These are phyloP conservation scores for Thuja plicata DNA, from an alignment of 83 land plant genomes.

Conservation along the genomic window DNA sequence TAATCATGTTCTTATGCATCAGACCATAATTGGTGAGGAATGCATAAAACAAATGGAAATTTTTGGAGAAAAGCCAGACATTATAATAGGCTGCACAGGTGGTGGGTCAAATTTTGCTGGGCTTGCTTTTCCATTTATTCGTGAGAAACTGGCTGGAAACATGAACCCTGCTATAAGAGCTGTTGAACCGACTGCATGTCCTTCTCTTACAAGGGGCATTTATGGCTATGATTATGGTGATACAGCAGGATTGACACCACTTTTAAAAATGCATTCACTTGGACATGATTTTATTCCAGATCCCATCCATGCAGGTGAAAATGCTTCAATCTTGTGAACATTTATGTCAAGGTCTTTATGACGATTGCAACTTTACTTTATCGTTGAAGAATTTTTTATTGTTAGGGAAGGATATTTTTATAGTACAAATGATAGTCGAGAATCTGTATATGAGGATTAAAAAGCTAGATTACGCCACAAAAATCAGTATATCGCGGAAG, in stretches of 20 bases:
- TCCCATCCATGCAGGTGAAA: conserved; percentile 91
- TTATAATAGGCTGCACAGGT: conserved; percentile 94
- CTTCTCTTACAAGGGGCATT: conserved; percentile 84
- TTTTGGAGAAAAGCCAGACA: conserved; percentile 79
- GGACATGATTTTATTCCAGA: conserved; percentile 97
- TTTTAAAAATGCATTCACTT: conserved; percentile 96
- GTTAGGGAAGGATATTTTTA: neutral
- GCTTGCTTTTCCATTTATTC: conserved; percentile 81
- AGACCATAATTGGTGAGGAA: conserved; percentile 93
- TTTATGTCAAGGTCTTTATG: neutral
- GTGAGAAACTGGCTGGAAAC: conserved; percentile 82
- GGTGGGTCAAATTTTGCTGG: conserved; percentile 97
- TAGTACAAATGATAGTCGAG: neutral
- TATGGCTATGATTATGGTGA: conserved; percentile 95
- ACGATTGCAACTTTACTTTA: neutral
- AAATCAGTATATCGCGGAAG: neutral
- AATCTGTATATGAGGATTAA: neutral
- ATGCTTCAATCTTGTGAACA: neutral
- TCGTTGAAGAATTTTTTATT: neutral
- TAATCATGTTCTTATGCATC: conserved; percentile 92
- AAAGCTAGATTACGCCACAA: neutral
- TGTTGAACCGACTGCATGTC: conserved; percentile 95
- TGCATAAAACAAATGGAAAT: conserved; percentile 77
- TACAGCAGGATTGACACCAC: conserved; percentile 85
- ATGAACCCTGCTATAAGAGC: conserved; percentile 81